phyloP scores from a whole-genome alignment of 768 basidiomycete species.

The Collybia mongolica region DNA sequence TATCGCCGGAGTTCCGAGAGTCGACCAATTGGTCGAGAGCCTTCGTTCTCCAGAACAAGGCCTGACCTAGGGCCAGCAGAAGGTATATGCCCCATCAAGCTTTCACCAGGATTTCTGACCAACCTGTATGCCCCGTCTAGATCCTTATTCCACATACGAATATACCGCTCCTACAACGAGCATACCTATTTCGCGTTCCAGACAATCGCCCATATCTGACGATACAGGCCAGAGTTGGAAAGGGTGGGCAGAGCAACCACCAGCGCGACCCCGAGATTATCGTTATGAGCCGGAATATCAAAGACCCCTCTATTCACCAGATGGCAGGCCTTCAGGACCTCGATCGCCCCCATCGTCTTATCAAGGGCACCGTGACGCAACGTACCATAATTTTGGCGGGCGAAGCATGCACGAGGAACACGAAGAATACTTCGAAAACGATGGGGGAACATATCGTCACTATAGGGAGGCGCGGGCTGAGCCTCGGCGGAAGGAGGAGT shows the following conservation, averaged over 20 bases:
- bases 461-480: no score
- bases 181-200: constrained; percentile 15
- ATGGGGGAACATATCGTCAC: constrained; percentile 5
- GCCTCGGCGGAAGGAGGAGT: neutral
- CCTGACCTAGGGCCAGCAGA: constrained; percentile 7
- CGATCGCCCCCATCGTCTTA: constrained; percentile 16
- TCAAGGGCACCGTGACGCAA: constrained; percentile 14
- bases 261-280: constrained; percentile 9
- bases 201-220: constrained; percentile 10
- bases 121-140: constrained; percentile 3
- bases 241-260: constrained; percentile 10
- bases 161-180: constrained; percentile 9
- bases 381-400: constrained; percentile 17
- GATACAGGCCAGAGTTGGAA: constrained; percentile 12
- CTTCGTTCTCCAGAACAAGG: constrained; percentile 13
- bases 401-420: constrained; percentile 14
- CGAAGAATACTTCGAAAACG: constrained; percentile 18
- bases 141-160: constrained; percentile 12
- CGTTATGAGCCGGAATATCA: constrained; percentile 8
- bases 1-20: constrained; percentile 15
- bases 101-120: no score
- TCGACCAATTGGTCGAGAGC: constrained; percentile 13
- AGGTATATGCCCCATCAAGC: no score
- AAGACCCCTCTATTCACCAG: constrained; percentile 11
- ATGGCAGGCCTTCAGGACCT: constrained; percentile 7